Base-by-base conservation (phyloP, 1,284 basidiomycete genomes). In the Ganoderma meredithae region DNA sequence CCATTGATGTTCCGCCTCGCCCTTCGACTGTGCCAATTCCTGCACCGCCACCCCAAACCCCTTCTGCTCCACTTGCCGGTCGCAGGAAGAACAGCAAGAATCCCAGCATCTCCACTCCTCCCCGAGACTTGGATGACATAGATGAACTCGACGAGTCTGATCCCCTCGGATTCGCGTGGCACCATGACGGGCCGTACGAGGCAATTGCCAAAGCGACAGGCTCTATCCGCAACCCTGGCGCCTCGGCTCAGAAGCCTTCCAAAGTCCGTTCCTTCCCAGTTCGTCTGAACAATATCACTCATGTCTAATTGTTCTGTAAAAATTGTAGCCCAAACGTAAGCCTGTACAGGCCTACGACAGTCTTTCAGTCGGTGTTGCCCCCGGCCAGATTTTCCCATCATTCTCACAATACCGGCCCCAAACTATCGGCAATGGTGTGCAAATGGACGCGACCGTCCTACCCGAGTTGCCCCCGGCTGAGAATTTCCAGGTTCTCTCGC, bases 61-160 rank as follows among this genome's bases (percentile, higher is more conserved):
- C 70, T 27, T 65, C 69, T 39, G 66, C 71, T 41, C 70, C 73
- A 3, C 53, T 66, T 13, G 47, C 69, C 17, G 69, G 70, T 64
- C 76, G 73, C 63, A 71, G 69, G 31, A 68, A 72, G 5, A 60
- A 43, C 33, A 76, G 74, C 64, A 74, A 75, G 69, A 76, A 76
- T 52, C 71, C 72, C 8, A 76, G 73, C 53, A 64, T 75, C 4
- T 49, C 72, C 4, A 71, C 78, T 7, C 73, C 78, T 69, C 67
- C 81, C 73, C 73, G 73, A 49, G 83, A 86, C 65, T 82, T 93
- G 60, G 92, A 93, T 79, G 83, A 84, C 36, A 90, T 93, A 69
- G 91, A 93, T 74, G 90, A 92, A 76, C 78, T 93, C 49, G 92
- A 94, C 74, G 90, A 92, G 76, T 86, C 86, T 15, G 90, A 88